Percentiles rank a stretch among this genome's conserved stretches.
phyloP scores from a whole-genome alignment of 495 filamentous ascomycete genomes.

The Parathielavia appendiculata region DNA sequence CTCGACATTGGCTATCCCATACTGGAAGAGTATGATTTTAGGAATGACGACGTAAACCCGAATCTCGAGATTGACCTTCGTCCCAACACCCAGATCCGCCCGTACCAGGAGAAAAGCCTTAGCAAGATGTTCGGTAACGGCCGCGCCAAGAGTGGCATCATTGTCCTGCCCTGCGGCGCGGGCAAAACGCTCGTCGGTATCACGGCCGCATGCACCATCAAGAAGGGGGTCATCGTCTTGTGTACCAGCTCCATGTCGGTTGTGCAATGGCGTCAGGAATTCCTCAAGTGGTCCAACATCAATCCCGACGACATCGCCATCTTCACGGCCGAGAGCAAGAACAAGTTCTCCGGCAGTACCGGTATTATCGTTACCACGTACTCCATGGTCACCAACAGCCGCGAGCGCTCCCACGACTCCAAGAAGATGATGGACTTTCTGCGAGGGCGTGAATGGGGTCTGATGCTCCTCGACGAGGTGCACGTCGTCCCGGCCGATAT shows the following conservation, averaged over 20 bases:
- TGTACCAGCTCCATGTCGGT: constrained; percentile 98
- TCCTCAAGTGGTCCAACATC: constrained; percentile 97
- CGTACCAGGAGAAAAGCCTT: constrained; percentile 93
- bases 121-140: constrained; percentile 99
- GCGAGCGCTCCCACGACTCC: constrained; percentile 81
- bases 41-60: constrained; percentile 85
- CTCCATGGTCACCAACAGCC: constrained; percentile 91
- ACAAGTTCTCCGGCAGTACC: constrained; percentile 79
- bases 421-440: constrained; percentile 99
- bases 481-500: constrained; percentile 96
- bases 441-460: constrained; percentile 85
- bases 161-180: constrained; percentile 93
- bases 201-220: constrained; percentile 94
- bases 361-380: constrained; percentile 98
- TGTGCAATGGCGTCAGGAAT: constrained; percentile 93
- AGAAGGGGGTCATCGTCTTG: constrained; percentile 90
- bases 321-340: constrained; percentile 93
- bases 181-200: constrained; percentile 97
- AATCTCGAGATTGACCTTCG: constrained; percentile 88
- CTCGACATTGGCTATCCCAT: constrained; percentile 80
- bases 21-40: constrained; percentile 95
- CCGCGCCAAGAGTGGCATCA: constrained; percentile 92
- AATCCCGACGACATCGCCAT: constrained; percentile 86
- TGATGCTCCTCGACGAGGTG: constrained; percentile 97
- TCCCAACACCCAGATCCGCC: constrained; percentile 77